phyloP scores from a whole-genome alignment of 352 stramenopile species.

The Pythium biforme region DNA sequence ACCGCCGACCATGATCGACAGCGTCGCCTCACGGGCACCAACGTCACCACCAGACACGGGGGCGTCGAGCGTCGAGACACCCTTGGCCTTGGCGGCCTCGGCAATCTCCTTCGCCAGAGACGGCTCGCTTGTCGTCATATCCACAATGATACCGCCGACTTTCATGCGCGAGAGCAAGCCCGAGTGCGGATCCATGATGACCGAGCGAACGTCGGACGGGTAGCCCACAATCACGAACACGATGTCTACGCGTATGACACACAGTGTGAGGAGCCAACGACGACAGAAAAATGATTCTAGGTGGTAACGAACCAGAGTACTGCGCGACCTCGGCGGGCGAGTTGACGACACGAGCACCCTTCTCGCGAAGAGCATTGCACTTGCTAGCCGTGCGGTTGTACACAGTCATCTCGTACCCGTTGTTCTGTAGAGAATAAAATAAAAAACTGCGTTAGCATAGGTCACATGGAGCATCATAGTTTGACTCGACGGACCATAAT shows the following conservation, averaged over 20 bases:
- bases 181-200: constrained; percentile 67
- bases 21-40: constrained; percentile 78
- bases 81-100: constrained; percentile 62
- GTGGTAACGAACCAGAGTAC: constrained; percentile 45
- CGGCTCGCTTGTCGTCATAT: constrained; percentile 90
- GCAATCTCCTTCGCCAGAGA: constrained; percentile 89
- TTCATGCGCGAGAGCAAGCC: constrained; percentile 74
- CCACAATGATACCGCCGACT: constrained; percentile 79
- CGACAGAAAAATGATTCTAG: not conserved
- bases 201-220: constrained; percentile 76
- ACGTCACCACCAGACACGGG: constrained; percentile 88
- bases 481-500: constrained; percentile 54
- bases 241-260: constrained; percentile 51
- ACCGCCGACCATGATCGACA: constrained; percentile 91
- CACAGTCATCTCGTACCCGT: constrained; percentile 83
- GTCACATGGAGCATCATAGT: not conserved
- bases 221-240: constrained; percentile 91
- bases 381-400: constrained; percentile 87
- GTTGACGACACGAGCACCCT: constrained; percentile 66
- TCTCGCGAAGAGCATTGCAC: constrained; percentile 70
- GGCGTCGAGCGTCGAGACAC: constrained; percentile 73
- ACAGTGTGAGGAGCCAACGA: not conserved
- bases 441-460: not conserved
- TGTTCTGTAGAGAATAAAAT: constrained; percentile 38
- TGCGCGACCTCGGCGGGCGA: constrained; percentile 80